Evolutionary conservation across 176 grass and related monocot species (phyloP), one percentile per base, ranked within the genome.

Genomic region (Phoenix dactylifera): DNA sequence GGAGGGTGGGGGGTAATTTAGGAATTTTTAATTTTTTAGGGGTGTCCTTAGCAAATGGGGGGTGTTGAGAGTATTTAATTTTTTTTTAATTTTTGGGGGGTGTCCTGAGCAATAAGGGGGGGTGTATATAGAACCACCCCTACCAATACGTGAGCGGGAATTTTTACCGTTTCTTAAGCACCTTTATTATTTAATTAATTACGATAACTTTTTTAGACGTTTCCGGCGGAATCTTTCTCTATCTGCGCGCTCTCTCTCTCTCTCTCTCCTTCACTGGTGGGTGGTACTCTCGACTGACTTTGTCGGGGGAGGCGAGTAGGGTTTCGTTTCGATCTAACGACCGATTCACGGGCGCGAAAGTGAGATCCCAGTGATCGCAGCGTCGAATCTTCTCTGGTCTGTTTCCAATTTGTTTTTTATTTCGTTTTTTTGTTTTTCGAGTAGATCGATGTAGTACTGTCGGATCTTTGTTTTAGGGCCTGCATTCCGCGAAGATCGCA

Each of bases 151-250:
- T 18, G 5, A 61, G 28, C 9, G 9, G 32, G 39, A 23, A 22
- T 49, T 63, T 48, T 7, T 35, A 26, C 14, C 32, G 32, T 54
- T 30, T 20, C 52, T 62, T 51, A 50, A 53, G 35, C 4, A 50
- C 50, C 60, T 48, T 57, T 56, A 5, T 56, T 63, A 30, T 30
- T 56, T 17, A 64, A 30, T 74, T 52, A 63, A 74, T n/a, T 19
- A 20, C 22, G 17, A 16, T 19, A 1, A 16, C 54, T 55, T 19
- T 53, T 54, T 55, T 55, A 18, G 17, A 23, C n/a, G 18, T 18
- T 55, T 55, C n/a, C 54, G 17, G 18, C 12, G 4, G 54, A 55
- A 55, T 9, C 54, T 22, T 10, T 19, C 12, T 20, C n/a, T 12
- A 2, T 23, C 53, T 18, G 6, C 20, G 35, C 35, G 28, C 28